These are phyloP conservation scores for Thielaviopsis punctulata DNA, from an alignment of 2,329 filamentous ascomycete species.

Conservation along the genomic window DNA sequence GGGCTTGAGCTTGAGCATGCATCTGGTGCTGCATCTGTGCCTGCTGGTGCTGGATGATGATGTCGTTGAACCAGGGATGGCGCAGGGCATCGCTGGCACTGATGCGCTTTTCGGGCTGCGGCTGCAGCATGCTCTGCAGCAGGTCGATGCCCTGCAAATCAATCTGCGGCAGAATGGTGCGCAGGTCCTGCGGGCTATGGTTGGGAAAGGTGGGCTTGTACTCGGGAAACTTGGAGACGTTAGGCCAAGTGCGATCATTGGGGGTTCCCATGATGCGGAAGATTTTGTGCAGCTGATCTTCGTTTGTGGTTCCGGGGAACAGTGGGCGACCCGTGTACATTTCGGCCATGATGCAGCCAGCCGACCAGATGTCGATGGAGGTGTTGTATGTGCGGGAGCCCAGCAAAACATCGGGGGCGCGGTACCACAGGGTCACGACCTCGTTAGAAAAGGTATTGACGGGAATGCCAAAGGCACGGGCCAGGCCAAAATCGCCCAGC, in stretches of 20 bases:
- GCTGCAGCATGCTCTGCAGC: conserved; percentile 56
- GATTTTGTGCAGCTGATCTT: conserved; percentile 29
- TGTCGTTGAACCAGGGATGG: conserved; percentile 67
- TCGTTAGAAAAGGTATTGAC: conserved; percentile 87
- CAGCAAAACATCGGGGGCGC: conserved; percentile 75
- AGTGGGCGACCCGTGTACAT: conserved; percentile 90
- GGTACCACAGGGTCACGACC: conserved; percentile 89
- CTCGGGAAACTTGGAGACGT: conserved; percentile 86
- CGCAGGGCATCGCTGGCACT: conserved; percentile 76
- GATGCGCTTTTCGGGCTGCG: conserved; percentile 72
- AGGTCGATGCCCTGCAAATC: conserved; percentile 56
- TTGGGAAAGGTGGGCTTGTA: conserved; percentile 88
- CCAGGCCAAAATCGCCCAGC: conserved; percentile 77
- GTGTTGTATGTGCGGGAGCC: conserved; percentile 86
- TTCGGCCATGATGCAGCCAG: conserved; percentile 87
- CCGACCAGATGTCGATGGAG: conserved; percentile 91
- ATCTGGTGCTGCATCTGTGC: background rate
- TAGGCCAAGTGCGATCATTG: conserved; percentile 67
- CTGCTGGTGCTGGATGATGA: conserved; percentile 10
- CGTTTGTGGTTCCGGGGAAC: conserved; percentile 72
- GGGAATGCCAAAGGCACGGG: conserved; percentile 78
- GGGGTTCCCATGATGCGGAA: conserved; percentile 74
- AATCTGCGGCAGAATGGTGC: conserved; percentile 51
- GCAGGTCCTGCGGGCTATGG: conserved; percentile 57
- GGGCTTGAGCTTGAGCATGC: conserved; percentile 15